phyloP scores from a whole-genome alignment of 805 yeast species.

The Scheffersomyces stipitis region DNA sequence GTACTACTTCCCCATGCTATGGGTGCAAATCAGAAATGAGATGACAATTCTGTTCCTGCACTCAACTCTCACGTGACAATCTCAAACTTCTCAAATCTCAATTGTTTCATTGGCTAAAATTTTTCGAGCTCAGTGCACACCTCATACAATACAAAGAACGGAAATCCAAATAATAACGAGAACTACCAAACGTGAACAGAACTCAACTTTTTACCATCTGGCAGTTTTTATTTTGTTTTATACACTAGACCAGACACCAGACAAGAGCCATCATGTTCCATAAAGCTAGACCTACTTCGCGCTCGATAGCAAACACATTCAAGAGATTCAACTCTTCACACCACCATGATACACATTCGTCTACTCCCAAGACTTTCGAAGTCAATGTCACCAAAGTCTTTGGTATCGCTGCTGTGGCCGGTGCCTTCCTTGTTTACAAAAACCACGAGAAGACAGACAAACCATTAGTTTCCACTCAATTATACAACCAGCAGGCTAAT shows the following conservation, averaged over 20 bases:
- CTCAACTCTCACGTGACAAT: neutral
- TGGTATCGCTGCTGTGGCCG: constrained; percentile 41
- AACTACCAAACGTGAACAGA: no score
- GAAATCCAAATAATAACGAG: no score
- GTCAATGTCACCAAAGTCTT: constrained; percentile 41
- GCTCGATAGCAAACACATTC: constrained; percentile 9
- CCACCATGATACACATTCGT: constrained; percentile 5
- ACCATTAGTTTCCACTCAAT: constrained; percentile 38
- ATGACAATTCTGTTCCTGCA: neutral
- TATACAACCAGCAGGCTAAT: constrained; percentile 31
- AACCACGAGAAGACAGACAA: constrained; percentile 30
- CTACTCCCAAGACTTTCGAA: constrained; percentile 25
- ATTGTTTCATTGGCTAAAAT: neutral
- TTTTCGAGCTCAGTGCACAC: neutral
- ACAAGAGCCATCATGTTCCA: constrained; percentile 7
- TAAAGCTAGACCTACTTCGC: constrained; percentile 9
- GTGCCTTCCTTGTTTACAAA: constrained; percentile 33
- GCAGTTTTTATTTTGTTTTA: no score
- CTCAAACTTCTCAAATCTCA: neutral
- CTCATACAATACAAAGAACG: no score
- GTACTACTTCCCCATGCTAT: no score
- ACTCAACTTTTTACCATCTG: no score
- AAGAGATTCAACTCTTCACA: constrained; percentile 15
- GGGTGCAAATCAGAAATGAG: no score
- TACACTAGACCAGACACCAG: no score